phyloP scores from a whole-genome alignment of 116 monocot species.

The Zostera marina region DNA sequence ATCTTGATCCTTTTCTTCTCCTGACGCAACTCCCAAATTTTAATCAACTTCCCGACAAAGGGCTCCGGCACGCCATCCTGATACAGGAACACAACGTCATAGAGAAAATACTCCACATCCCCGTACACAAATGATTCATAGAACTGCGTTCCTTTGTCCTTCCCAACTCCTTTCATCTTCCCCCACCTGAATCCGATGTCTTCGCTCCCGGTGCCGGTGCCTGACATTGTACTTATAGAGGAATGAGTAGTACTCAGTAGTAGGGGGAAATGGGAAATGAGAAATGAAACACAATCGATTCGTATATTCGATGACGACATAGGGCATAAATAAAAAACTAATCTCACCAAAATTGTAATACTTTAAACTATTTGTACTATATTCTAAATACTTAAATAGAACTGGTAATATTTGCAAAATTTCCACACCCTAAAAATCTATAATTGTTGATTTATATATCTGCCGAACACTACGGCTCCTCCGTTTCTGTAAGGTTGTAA shows the following conservation, averaged over 20 bases:
- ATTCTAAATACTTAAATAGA: too few relatives aligned
- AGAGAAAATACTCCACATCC: constrained; percentile 33
- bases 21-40: constrained; percentile 52
- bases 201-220: not conserved
- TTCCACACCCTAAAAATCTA: too few relatives aligned
- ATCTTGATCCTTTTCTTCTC: constrained; percentile 41
- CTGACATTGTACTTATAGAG: not conserved
- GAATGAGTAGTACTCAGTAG: not conserved
- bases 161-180: constrained; percentile 31
- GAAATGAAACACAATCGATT: not conserved
- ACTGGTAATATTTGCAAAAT: too few relatives aligned
- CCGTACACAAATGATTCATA: constrained; percentile 60
- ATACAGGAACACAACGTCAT: constrained; percentile 50
- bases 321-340: too few relatives aligned
- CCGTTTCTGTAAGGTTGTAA: too few relatives aligned
- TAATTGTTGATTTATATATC: too few relatives aligned
- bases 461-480: too few relatives aligned
- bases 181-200: constrained; percentile 27
- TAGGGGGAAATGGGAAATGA: not conserved
- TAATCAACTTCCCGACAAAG: constrained; percentile 64
- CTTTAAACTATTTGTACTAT: too few relatives aligned
- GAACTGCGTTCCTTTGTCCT: constrained; percentile 32
- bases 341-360: too few relatives aligned
- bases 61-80: constrained; percentile 29
- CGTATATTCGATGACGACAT: too few relatives aligned